These are phyloP conservation scores for Pythium pyrilobum DNA, from an alignment of 352 stramenopile species.

Conservation along the genomic window DNA sequence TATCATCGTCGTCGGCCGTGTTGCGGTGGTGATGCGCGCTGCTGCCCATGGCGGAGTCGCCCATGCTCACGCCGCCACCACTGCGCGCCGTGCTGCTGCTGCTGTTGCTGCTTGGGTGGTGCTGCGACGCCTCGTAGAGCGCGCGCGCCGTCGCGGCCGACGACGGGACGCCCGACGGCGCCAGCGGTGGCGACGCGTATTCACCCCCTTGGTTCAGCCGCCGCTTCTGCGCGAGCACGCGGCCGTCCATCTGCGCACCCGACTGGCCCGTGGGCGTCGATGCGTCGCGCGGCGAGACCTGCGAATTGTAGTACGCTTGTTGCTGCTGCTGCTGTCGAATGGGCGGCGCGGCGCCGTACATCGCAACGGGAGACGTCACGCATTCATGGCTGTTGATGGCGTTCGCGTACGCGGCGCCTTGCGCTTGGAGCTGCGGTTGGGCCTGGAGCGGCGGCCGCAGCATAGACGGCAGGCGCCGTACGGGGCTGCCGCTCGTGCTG, in stretches of 20 bases:
- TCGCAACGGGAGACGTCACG: not conserved
- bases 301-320: not conserved
- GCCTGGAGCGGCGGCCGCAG: slow-evolving; percentile 17
- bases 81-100: slow-evolving; percentile 14
- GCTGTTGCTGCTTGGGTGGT: slow-evolving; percentile 16
- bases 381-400: not conserved
- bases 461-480: slow-evolving; percentile 34
- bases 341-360: not conserved
- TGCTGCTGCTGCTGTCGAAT: slow-evolving; percentile 1
- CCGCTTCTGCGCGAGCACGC: slow-evolving; percentile 9
- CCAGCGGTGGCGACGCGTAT: not conserved
- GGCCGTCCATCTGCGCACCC: too few relatives aligned
- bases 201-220: slow-evolving; percentile 4
- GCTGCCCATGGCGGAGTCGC: not conserved
- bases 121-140: slow-evolving; percentile 12
- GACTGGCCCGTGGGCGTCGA: not conserved
- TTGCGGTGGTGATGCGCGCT: not conserved
- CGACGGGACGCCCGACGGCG: not conserved
- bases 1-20: slow-evolving; percentile 6
- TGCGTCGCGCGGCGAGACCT: not conserved
- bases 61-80: not conserved
- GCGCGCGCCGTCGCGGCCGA: not conserved
- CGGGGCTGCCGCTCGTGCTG: slow-evolving; percentile 26
- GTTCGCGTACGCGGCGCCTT: not conserved
- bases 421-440: not conserved